Conservation (phyloP, 257 asterid genomes). For the Solanum sejunctum region DNA sequence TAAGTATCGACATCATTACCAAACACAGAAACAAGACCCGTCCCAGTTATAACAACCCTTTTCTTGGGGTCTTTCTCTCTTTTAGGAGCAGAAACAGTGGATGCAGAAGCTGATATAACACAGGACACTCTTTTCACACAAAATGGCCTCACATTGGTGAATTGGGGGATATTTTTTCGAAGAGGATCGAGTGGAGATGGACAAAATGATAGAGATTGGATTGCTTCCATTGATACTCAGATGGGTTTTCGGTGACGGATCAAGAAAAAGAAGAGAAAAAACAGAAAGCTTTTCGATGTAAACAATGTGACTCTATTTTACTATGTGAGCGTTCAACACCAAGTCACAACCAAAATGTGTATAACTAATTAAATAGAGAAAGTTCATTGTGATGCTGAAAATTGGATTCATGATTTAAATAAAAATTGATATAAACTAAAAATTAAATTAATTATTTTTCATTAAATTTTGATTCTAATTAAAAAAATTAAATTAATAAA, state of each 20-base stretch:
- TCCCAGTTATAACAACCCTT: conserved; percentile 46
- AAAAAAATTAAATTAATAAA: too few species aligned
- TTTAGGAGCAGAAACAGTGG: conserved; percentile 29
- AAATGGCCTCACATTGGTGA: not conserved
- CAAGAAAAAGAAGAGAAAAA: not conserved
- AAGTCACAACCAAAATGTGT: not conserved
- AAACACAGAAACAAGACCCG: conserved; percentile 45
- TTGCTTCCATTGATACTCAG: conserved; percentile 12
- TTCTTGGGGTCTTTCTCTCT: conserved; percentile 48
- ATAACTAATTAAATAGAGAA: not conserved
- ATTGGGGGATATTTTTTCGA: not conserved
- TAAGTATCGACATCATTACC: conserved; percentile 36
- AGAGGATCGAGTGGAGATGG: conserved; percentile 40
- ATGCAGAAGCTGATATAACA: conserved; percentile 13
- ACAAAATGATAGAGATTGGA: conserved; percentile 13
- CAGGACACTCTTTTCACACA: conserved; percentile 1
- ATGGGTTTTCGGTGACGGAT: not conserved
- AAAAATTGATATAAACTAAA: not conserved
- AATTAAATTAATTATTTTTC: too few species aligned
- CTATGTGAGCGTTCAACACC: not conserved
- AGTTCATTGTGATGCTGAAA: not conserved
- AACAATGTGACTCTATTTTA: not conserved
- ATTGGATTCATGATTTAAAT: not conserved
- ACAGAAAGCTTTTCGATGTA: conserved; percentile 6
- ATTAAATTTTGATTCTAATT: too few species aligned